Evolutionary conservation across 768 basidiomycete species (phyloP).

Genomic region (Xerocomus spinulosus): DNA sequence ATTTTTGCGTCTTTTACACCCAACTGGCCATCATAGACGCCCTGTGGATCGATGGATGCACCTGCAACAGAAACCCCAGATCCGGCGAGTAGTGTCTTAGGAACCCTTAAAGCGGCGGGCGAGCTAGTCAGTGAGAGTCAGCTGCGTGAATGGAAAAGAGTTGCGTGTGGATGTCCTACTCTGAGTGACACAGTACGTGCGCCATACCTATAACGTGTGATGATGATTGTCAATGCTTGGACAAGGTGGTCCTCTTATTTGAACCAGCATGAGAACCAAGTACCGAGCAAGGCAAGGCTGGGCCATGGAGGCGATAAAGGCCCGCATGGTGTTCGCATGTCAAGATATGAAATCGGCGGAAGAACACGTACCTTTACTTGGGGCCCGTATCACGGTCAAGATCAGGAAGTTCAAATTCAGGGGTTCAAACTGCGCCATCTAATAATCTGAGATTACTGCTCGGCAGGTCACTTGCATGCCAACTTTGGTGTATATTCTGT

Average conservation of each 20-base stretch:
- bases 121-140: slow-evolving; percentile 3
- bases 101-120: background rate
- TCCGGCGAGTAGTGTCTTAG: slow-evolving; percentile 1
- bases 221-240: background rate
- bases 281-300: too few species aligned
- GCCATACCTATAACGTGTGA: background rate
- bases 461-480: too few species aligned
- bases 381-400: too few species aligned
- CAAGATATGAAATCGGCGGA: too few species aligned
- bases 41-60: slow-evolving; percentile 15
- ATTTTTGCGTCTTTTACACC: slow-evolving; percentile 28
- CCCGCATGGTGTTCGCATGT: too few species aligned
- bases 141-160: too few species aligned
- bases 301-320: too few species aligned
- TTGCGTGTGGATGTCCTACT: slow-evolving; percentile 5
- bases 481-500: too few species aligned
- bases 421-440: too few species aligned
- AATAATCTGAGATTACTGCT: too few species aligned
- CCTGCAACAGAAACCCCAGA: background rate
- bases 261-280: background rate
- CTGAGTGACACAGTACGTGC: background rate
- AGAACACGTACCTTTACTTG: too few species aligned
- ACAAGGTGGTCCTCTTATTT: background rate
- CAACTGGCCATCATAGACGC: slow-evolving; percentile 41
- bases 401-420: too few species aligned